Base-by-base conservation (phyloP, 345 rosid species). In the Populus tremula region DNA sequence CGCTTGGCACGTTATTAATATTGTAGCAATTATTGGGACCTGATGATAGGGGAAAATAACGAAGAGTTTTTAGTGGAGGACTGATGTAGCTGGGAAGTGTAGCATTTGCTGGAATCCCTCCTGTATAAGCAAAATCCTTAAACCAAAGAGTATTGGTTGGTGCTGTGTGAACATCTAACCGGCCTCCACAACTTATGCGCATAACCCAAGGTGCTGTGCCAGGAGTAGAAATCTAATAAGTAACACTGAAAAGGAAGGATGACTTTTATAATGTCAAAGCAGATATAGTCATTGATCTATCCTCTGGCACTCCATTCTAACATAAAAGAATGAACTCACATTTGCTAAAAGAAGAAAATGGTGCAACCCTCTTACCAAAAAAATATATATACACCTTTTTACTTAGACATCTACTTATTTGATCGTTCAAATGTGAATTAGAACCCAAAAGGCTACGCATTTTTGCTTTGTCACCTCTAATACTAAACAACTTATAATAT, bases 181-280 rank as follows among this genome's bases (percentile, higher is more conserved):
- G 86, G 45, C 97, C 87, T 76, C 99, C 99, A 77, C 99, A 94
- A 80, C 99, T 96, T 35, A 96, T 92, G 76, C 98, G 90, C 87
- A 92, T 83, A 1, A 89, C 97, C 89, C 86, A 94, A 17, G 99
- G 99, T 16, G 84, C 99, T 96, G 89, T 63, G 68, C 38, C 62
- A 72, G 79, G 69, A 82, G 61, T 79, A 31, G 13, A 43, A 67
- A 67, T 67, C 43, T 14, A 31, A 5, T 49, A 45, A 71, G 59
- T 53, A 50, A 56, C 73, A 65, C 12, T 13, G 35, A 77, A 45
- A 18, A 39, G 31, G 16, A 23, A 56, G 54, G 33, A 65, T 31
- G n/a, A 5, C 17, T 13, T 5, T 31, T 65, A 65, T 65, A 59
- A 59, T 8, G 64, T 18, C 41, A 33, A 65, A 27, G 9, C n/a